A percentile compares a stretch with the other conserved stretches of the same genome.
Conservation (phyloP, 805 yeast genomes). For the Candida odintsovae region DNA sequence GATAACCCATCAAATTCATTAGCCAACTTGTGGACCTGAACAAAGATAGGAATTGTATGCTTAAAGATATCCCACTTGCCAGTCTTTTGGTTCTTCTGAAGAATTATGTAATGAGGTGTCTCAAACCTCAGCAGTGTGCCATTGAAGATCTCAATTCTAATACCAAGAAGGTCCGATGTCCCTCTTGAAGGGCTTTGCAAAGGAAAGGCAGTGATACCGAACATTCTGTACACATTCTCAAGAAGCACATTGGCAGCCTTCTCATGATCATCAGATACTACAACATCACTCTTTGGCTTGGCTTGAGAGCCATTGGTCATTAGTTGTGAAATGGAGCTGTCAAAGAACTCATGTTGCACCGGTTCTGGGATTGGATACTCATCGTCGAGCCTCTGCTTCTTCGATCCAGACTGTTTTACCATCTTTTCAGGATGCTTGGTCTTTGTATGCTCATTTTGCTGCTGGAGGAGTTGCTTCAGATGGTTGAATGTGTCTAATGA, state of each 20-base stretch:
- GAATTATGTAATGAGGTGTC: conserved; percentile 30
- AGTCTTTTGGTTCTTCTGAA: conserved; percentile 24
- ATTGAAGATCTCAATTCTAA: conserved; percentile 34
- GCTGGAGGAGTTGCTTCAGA: conserved; percentile 12
- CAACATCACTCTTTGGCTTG: not conserved
- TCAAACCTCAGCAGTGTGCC: conserved; percentile 24
- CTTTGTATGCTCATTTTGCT: not conserved
- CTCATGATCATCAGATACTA: not conserved
- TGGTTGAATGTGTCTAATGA: conserved; percentile 26
- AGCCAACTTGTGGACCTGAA: conserved; percentile 14
- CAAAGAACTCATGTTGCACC: conserved; percentile 23
- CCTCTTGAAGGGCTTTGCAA: conserved; percentile 14
- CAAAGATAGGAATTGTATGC: conserved; percentile 30
- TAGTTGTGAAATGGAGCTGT: conserved; percentile 15
- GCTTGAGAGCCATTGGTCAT: not conserved
- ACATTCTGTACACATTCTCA: conserved; percentile 31
- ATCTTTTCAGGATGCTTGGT: not conserved
- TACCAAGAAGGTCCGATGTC: conserved; percentile 25
- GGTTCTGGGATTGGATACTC: conserved; percentile 19
- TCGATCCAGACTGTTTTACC: not conserved
- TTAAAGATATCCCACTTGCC: conserved; percentile 29
- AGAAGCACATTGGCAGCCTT: conserved; percentile 18
- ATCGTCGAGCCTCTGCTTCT: conserved; percentile 7
- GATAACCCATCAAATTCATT: conserved; percentile 14
- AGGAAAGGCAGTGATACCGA: conserved; percentile 36